A percentile compares a stretch with the other conserved stretches of the same genome.
phyloP scores from a whole-genome alignment of 805 yeast genomes.

The Spathaspora hagerdaliae region DNA sequence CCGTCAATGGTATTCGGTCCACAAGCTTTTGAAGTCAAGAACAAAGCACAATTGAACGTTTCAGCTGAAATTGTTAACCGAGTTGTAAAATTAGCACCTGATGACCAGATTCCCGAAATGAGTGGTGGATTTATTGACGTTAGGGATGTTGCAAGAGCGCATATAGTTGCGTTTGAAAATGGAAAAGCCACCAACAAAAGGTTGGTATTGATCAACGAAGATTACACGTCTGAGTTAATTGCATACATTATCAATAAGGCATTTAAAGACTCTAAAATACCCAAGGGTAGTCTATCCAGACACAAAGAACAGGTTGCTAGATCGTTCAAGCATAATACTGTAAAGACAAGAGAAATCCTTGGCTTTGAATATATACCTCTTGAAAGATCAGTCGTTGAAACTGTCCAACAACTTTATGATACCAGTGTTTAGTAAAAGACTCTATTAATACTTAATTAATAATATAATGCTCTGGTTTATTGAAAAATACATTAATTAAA shows the following conservation, averaged over 20 bases:
- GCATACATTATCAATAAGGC: constrained; percentile 29
- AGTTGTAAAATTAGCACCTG: constrained; percentile 26
- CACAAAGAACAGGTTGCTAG: background rate
- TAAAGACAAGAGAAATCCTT: constrained; percentile 30
- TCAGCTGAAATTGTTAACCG: constrained; percentile 37
- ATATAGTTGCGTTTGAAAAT: constrained; percentile 33
- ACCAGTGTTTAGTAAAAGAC: background rate
- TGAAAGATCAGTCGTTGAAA: constrained; percentile 37
- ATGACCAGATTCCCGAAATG: constrained; percentile 17
- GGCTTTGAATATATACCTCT: constrained; percentile 36
- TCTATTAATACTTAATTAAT: no score
- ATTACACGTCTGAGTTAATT: constrained; percentile 21
- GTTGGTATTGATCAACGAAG: constrained; percentile 14
- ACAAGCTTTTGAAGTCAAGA: constrained; percentile 9
- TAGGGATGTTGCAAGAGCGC: constrained; percentile 44
- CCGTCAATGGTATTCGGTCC: constrained; percentile 24
- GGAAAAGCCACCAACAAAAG: constrained; percentile 18
- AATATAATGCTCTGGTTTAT: no score
- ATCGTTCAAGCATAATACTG: constrained; percentile 18
- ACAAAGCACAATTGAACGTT: constrained; percentile 21
- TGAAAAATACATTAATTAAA: no score
- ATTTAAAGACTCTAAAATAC: constrained; percentile 41
- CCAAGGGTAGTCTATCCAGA: constrained; percentile 25
- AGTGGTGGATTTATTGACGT: constrained; percentile 33
- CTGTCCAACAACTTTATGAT: constrained; percentile 34